Evolutionary conservation across 2,329 filamentous ascomycete species (phyloP), one percentile per base, ranked within the genome.

Genomic region (Penicillium sumatraense): DNA sequence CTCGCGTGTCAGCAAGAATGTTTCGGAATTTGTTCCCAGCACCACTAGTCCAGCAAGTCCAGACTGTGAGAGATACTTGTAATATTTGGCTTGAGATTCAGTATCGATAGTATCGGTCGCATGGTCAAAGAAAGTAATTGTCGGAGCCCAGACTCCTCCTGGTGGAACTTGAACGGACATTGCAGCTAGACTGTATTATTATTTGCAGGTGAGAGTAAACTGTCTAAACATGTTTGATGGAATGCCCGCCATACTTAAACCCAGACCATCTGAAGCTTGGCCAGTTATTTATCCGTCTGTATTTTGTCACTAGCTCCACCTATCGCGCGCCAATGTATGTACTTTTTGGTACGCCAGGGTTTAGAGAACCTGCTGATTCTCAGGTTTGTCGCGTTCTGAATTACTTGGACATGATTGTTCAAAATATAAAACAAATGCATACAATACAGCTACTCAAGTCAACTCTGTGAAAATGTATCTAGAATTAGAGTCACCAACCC

Each of bases 151-250:
- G 48, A 82, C 75, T 23, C 78, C 79, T 9, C 48, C 18, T 1
- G 48, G 46, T 11, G 57, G 57, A 5, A 59, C 53, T 18, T 45
- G 41, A 0, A 81, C 14, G 14, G 40, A 44, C 40, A 44, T 83
- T 2, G 79, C 81, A 16, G 86, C 91, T 69, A 68, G 89, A 91
- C 66, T 91, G 14, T 8, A 18, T 16, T 16, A n/a, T 20, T 8
- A 5, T 38, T 38, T 11, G 16, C 8, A 20, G 16, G 16, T 38
- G 13, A 11, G 38, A 41, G 16, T 7, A 41, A 5, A 24, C 3
- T 16, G 3, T 24, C 7, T 16, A 27, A 4, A 3, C 2, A 3
- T 16, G 18, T 16, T 24, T 23, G 8, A 44, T 26, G 24, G 23
- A 27, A 26, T 27, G 10, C 18, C 14, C 23, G 5, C 10, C 40